Percentiles rank a stretch among this genome's conserved stretches.
Conservation (phyloP, 192 early-diverging fungal genomes). For the Powellomyces hirtus region DNA sequence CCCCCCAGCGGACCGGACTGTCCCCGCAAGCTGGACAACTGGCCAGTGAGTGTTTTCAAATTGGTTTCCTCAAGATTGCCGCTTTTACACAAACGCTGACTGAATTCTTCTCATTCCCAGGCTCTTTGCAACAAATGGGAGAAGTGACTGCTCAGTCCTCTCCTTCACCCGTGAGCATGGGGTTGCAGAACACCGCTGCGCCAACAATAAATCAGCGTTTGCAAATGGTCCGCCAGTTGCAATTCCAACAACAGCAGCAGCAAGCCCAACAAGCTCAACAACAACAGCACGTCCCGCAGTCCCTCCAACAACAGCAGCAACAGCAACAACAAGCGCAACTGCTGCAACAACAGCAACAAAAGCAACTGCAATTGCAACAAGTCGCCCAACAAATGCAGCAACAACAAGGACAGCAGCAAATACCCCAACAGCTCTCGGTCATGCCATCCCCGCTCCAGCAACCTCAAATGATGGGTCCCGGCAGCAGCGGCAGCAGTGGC, state of each 20-base stretch:
- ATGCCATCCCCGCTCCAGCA: background rate
- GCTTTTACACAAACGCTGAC: too few relatives aligned
- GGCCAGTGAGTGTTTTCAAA: background rate
- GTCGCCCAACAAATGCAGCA: background rate
- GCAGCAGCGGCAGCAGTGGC: too few relatives aligned
- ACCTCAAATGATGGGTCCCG: too few relatives aligned
- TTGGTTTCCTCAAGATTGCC: too few relatives aligned
- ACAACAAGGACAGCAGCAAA: background rate
- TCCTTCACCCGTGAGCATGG: background rate
- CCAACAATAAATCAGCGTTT: conserved; percentile 17
- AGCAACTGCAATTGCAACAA: background rate
- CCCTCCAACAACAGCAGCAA: background rate
- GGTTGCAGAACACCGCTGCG: background rate
- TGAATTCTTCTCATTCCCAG: background rate
- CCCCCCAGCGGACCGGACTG: background rate
- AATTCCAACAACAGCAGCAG: conserved; percentile 5
- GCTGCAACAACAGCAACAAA: background rate
- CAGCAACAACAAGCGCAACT: background rate
- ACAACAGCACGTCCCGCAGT: background rate
- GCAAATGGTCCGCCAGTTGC: conserved; percentile 9
- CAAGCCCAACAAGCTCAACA: background rate
- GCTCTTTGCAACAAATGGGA: background rate
- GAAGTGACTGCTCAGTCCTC: background rate
- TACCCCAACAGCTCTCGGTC: background rate
- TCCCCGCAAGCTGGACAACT: background rate